Conservation (phyloP, 2,329 filamentous ascomycete genomes). For the Ophiostoma tasmaniense region DNA sequence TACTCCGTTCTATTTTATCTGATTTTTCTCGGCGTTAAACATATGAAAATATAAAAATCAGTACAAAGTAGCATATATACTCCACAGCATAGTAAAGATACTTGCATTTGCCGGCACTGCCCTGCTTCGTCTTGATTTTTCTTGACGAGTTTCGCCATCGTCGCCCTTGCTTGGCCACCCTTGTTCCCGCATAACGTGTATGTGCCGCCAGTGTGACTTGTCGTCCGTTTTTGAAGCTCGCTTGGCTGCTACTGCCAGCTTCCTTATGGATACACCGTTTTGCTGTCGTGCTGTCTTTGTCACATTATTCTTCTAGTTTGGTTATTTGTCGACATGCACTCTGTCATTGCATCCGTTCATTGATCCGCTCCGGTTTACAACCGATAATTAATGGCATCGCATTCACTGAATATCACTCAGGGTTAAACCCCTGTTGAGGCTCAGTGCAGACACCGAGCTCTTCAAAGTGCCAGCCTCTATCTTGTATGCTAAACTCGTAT, state of each 20-base stretch:
- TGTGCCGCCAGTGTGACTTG: neutral
- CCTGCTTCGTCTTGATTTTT: conserved; percentile 6
- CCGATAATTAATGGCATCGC: neutral
- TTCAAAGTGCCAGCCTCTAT: neutral
- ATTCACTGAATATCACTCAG: neutral
- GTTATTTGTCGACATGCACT: neutral
- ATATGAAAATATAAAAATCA: neutral
- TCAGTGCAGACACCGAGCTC: neutral
- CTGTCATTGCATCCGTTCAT: neutral
- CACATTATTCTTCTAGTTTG: neutral
- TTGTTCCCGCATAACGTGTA: neutral
- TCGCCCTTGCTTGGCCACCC: neutral
- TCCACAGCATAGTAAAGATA: neutral
- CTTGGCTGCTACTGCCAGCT: neutral
- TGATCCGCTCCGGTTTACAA: neutral
- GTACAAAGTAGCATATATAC: neutral
- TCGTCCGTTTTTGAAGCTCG: neutral
- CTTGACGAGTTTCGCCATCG: neutral
- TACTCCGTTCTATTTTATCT: neutral
- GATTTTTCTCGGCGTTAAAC: neutral
- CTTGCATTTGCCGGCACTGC: neutral
- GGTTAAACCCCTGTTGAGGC: neutral
- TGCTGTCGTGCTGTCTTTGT: neutral
- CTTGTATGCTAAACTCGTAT: neutral
- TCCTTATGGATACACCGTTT: neutral